Evolutionary conservation across 2,329 filamentous ascomycete species (phyloP), one percentile per base, ranked within the genome.

Genomic region (Harringtonia lauricola): DNA sequence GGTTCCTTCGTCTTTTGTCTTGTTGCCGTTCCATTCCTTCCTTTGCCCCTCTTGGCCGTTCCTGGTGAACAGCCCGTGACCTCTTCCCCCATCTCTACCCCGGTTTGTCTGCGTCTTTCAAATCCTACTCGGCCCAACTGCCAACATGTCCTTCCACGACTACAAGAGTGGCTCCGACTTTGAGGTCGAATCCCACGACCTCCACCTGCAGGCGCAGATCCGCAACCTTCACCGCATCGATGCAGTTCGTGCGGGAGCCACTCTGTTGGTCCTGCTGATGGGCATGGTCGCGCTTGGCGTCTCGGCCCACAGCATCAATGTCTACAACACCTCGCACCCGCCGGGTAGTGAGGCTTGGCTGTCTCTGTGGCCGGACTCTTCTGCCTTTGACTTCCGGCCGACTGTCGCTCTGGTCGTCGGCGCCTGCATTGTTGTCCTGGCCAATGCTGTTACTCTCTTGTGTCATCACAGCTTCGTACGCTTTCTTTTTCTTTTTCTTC

Each of bases 321-420:
- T 74, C 31, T 81, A 78, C 60, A 65, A 75, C 50, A 59, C 60
- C 24, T 81, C 77, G 2, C 65, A 70, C 44, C 55, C 74, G 15
- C 53, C 70, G 1, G 55, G 68, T 37, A 72, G 64, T 52, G 52
- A 70, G 19, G 35, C 35, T 21, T 49, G 44, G 43, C 64, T 80
- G 17, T 64, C 74, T 1, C 54, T 81, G 39, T 81, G 77, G 77
- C 77, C 77, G 0, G 58, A 64, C 14, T n/a, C 15, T 2, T 35
- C 14, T 10, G 59, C 69, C 26, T 74, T 81, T 53, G 69, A 80
- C 54, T 55, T 76, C 29, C 65, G 72, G 39, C 76, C 76, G 3
- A 75, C 72, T 3, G 59, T 73, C 26, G 71, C 74, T 9, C 62
- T 79, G 22, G 65, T 79, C 17, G 66, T 63, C 22, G 70, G 71